Evolutionary conservation across 805 yeast species (phyloP), one percentile per base, ranked within the genome.

Genomic region (Metschnikowia amazonensis): DNA sequence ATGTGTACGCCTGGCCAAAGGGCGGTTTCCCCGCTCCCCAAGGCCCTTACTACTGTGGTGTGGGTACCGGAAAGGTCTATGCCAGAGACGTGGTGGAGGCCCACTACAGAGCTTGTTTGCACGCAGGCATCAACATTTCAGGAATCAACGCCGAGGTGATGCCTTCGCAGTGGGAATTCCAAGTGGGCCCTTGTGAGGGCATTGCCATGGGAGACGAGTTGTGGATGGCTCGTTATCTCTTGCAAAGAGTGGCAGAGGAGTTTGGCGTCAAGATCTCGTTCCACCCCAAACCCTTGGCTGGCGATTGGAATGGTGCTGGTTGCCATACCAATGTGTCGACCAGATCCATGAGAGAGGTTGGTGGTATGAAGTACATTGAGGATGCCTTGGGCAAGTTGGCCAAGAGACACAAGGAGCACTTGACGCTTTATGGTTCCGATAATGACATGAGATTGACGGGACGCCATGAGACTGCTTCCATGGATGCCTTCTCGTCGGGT

Each of bases 81-180:
- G 96, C 97, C 64, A 83, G 99, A 77, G 99, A 94, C 68, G 89
- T 92, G 47, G 89, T 94, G 60, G 99, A 92, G 79, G 98, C 99
- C 49, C 99, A 92, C 78, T 94, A 94, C 86, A 84, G 94, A 70
- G 99, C 99, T 52, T 90, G 97, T 77, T 77, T 92, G 55, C 85
- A 87, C 67, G 84, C 98, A 55, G 98, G 98, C 65, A 70, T 92
- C 60, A 75, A 78, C 66, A 84, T 92, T 58, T 85, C 96, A 44
- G 99, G 99, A 77, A 90, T 94, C 70, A 92, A 94, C 71, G 99
- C 98, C 60, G 99, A 92, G 79, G 99, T 92, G 55, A 94, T 92
- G 98, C 99, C 99, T 50, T 89, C 97, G 50, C 99, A 92, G 80
- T 92, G 99, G 99, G 99, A 92, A 78, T 92, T 87, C 87, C 99